Evolutionary conservation across 805 yeast species (phyloP), one percentile per base, ranked within the genome.

Genomic region (Starmerella vitae): DNA sequence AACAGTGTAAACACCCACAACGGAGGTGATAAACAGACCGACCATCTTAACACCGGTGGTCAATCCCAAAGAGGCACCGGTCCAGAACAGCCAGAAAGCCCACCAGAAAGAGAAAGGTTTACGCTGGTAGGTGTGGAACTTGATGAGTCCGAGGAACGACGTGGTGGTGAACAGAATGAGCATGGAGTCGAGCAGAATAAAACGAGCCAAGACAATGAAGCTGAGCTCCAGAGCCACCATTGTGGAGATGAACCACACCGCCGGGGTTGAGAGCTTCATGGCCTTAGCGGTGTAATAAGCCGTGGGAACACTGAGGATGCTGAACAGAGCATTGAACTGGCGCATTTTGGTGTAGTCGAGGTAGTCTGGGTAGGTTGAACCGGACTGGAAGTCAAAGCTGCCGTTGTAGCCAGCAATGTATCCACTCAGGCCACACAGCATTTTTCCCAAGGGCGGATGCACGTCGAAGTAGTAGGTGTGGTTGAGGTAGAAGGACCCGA

Each of bases 401-500:
- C 99, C 99, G 54, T 79, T 76, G 59, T 83, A 91, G 3, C 96
- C 95, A 37, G 78, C 74, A 19, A 91, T 52, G 68, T 78, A 84
- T 31, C 98, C 99, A 29, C 78, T 83, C 42, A 76, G 69, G 0
- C 97, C 97, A 61, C 88, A 83, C 49, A 86, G 67, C 58, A 91
- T 67, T 59, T 91, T 91, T 39, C 94, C 98, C 60, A 91, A 83
- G 18, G 99, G 99, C 8, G 99, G 99, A 62, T 91, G 99, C 37
- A 91, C 74, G 62, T 91, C 99, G 55, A 91, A 91, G 60, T 84
- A 91, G 60, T 82, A 91, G 0, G 94, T 79, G 46, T 94, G 70
- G 60, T 88, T 81, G 43, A 88, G 63, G 60, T 88, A 88, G 61
- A 57, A 61, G 18, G 58, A 52, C 18, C 68, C 69, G 44, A 64